phyloP scores from a whole-genome alignment of 2,329 filamentous ascomycete species.

The Lachnellula arida region DNA sequence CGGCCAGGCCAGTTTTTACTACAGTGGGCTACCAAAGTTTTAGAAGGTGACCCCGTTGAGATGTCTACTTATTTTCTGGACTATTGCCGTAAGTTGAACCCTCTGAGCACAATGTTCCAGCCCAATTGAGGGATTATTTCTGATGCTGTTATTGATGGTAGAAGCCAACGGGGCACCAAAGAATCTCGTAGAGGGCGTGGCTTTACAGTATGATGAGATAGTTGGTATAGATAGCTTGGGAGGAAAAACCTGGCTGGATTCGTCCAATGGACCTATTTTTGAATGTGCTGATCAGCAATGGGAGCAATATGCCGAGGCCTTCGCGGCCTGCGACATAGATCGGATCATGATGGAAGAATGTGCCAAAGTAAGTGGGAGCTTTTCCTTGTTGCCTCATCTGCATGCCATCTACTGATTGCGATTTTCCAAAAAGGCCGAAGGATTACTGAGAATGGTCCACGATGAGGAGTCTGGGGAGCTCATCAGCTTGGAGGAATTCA shows the following conservation, averaged over 20 bases:
- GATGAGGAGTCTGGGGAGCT: conserved; percentile 57
- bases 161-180: not conserved
- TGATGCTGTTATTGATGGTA: not conserved
- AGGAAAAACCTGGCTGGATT: not conserved
- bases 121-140: not conserved
- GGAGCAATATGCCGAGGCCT: conserved; percentile 7
- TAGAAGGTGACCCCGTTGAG: not conserved
- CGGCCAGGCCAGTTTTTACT: not conserved
- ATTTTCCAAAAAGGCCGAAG: conserved; percentile 10
- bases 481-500: conserved; percentile 55
- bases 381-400: not conserved
- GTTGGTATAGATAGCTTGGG: not conserved
- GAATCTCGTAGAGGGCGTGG: not conserved
- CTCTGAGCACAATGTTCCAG: not conserved
- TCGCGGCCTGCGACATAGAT: conserved; percentile 11
- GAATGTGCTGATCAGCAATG: conserved; percentile 1
- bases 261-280: not conserved
- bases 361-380: conserved; percentile 11
- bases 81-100: not conserved
- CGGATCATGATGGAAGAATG: conserved; percentile 14
- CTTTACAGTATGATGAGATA: not conserved
- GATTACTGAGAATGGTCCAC: conserved; percentile 31
- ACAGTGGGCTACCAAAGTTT: not conserved
- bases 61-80: not conserved
- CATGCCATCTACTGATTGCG: not conserved